phyloP scores from a whole-genome alignment of 192 early-diverging fungal species.

The Backusella tarrabulga region DNA sequence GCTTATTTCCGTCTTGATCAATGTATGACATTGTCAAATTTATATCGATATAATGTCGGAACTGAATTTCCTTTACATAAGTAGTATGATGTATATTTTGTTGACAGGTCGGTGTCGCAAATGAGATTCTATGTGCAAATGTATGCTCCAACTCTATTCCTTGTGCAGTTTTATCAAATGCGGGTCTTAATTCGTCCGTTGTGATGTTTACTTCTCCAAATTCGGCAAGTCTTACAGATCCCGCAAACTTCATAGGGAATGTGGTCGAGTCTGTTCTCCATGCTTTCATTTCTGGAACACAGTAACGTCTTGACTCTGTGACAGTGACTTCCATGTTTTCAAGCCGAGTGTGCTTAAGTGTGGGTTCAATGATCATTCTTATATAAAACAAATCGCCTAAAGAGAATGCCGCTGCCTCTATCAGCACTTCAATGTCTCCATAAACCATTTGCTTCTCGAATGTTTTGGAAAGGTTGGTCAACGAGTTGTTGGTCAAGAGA shows the following conservation, averaged over 20 bases:
- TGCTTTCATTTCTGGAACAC: slow-evolving; percentile 23
- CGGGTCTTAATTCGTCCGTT: background rate
- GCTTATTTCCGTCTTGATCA: slow-evolving; percentile 4
- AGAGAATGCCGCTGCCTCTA: slow-evolving; percentile 29
- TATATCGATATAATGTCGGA: slow-evolving; percentile 27
- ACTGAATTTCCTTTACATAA: slow-evolving; percentile 25
- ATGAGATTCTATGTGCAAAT: slow-evolving; percentile 19
- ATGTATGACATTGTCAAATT: slow-evolving; percentile 20
- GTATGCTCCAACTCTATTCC: slow-evolving; percentile 15
- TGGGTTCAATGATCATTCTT: slow-evolving; percentile 19
- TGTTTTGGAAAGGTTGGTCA: slow-evolving; percentile 19
- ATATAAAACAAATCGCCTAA: slow-evolving; percentile 25
- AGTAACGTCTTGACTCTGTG: slow-evolving; percentile 16
- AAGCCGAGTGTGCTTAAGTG: slow-evolving; percentile 10
- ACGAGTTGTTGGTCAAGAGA: slow-evolving; percentile 22
- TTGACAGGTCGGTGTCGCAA: slow-evolving; percentile 28
- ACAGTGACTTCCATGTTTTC: slow-evolving; percentile 23
- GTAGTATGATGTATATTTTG: slow-evolving; percentile 31
- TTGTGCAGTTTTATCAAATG: slow-evolving; percentile 10
- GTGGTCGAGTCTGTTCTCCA: slow-evolving; percentile 9
- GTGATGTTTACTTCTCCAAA: background rate
- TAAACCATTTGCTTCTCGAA: slow-evolving; percentile 24
- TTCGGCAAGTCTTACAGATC: background rate
- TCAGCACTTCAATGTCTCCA: slow-evolving; percentile 20
- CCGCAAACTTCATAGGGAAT: slow-evolving; percentile 12